These are phyloP conservation scores for Salvia rosmarinus DNA, from an alignment of 257 asterid genomes.

Conservation along the genomic window DNA sequence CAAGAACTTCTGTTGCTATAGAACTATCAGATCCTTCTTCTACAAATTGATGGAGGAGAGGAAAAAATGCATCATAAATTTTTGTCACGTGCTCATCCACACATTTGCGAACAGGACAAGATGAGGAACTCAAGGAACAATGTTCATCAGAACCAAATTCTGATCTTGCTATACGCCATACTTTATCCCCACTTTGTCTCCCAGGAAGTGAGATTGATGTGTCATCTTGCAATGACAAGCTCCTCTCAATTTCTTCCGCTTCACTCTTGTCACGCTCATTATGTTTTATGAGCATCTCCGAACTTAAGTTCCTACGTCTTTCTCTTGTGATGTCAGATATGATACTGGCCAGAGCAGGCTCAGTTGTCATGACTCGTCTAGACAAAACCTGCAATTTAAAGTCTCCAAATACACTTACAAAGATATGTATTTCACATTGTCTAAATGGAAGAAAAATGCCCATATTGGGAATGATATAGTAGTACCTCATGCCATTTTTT, in stretches of 20 bases:
- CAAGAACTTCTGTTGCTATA: constrained; percentile 55
- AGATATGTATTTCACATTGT: constrained; percentile 10
- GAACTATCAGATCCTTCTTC: constrained; percentile 54
- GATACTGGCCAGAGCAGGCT: constrained; percentile 56
- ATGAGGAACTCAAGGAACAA: constrained; percentile 65
- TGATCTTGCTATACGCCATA: constrained; percentile 84
- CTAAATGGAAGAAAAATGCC: constrained; percentile 20
- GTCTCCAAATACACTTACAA: constrained; percentile 13
- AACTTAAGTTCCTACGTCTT: constrained; percentile 50
- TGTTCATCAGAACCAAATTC: constrained; percentile 75
- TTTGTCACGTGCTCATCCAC: constrained; percentile 83
- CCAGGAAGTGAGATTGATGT: constrained; percentile 79
- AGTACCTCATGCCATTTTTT: constrained; percentile 90
- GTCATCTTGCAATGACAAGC: constrained; percentile 61
- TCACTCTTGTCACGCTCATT: constrained; percentile 76
- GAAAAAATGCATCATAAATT: constrained; percentile 67
- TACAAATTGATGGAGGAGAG: constrained; percentile 56
- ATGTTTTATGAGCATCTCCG: constrained; percentile 53
- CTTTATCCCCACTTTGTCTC: constrained; percentile 84
- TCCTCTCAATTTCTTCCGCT: constrained; percentile 66
- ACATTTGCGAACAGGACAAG: constrained; percentile 83
- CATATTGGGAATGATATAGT: constrained; percentile 15
- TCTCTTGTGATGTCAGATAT: constrained; percentile 62
- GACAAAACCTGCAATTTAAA: constrained; percentile 65
- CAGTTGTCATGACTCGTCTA: constrained; percentile 67